Conservation (phyloP, 495 filamentous ascomycete species). For the Coniosporium apollinis region DNA sequence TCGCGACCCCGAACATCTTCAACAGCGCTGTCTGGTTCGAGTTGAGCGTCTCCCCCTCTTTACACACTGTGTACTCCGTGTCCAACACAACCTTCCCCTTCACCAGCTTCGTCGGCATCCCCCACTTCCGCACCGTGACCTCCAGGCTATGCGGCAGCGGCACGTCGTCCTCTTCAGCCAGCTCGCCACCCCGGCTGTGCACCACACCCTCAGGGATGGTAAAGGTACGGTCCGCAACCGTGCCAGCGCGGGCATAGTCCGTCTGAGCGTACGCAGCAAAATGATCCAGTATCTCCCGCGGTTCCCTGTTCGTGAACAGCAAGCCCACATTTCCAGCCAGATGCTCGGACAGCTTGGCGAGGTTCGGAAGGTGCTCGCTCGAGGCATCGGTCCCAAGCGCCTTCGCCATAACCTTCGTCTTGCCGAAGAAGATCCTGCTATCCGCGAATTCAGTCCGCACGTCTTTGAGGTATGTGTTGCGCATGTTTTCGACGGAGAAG, state of each 20-base stretch:
- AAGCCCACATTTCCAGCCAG: constrained; percentile 74
- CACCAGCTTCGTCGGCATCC: constrained; percentile 70
- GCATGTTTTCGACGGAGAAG: constrained; percentile 94
- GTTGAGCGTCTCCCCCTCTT: constrained; percentile 65
- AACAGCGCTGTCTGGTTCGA: constrained; percentile 78
- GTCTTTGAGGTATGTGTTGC: constrained; percentile 90
- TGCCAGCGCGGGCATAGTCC: constrained; percentile 84
- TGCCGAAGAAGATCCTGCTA: constrained; percentile 93
- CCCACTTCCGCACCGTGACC: constrained; percentile 68
- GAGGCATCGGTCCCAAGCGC: constrained; percentile 63
- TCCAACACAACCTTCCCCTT: constrained; percentile 80
- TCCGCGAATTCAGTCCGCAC: constrained; percentile 70
- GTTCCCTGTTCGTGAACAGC: constrained; percentile 65
- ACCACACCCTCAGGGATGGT: constrained; percentile 62
- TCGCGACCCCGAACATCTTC: constrained; percentile 82
- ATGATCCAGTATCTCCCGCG: constrained; percentile 44
- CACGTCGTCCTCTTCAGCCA: constrained; percentile 64
- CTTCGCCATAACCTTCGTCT: constrained; percentile 94
- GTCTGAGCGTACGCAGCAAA: constrained; percentile 48
- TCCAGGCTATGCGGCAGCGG: constrained; percentile 75
- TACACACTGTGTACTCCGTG: constrained; percentile 56
- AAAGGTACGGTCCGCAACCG: constrained; percentile 52
- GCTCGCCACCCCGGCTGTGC: constrained; percentile 57
- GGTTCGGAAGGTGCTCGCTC: constrained; percentile 56
- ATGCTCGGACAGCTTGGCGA: constrained; percentile 50